Conservation (phyloP, 1,284 basidiomycete genomes). For the Coriolopsis trogii region DNA sequence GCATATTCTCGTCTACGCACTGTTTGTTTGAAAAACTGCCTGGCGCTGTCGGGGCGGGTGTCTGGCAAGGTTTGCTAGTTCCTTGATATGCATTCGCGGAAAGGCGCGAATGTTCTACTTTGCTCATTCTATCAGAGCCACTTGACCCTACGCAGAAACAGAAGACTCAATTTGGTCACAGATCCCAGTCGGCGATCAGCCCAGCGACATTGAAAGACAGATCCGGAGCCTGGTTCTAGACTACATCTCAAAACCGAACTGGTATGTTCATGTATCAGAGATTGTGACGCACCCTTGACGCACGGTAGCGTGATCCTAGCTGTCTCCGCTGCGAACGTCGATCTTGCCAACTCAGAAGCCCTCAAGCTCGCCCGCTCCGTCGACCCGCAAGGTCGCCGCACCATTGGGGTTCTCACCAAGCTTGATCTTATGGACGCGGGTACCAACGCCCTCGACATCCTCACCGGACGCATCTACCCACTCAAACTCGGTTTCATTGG, state of each 20-base stretch:
- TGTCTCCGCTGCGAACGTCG: conserved; percentile 96
- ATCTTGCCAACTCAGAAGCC: conserved; percentile 97
- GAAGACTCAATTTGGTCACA: conserved; percentile 30
- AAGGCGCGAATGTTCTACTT: no score
- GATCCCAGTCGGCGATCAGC: conserved; percentile 92
- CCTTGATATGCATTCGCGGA: no score
- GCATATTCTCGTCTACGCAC: no score
- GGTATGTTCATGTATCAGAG: conserved; percentile 49
- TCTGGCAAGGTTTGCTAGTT: no score
- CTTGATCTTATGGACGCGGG: conserved; percentile 99
- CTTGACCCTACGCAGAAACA: neutral
- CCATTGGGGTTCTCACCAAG: conserved; percentile 96
- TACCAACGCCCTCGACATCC: conserved; percentile 94
- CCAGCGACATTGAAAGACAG: conserved; percentile 95
- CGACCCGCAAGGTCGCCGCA: conserved; percentile 94
- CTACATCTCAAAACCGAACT: conserved; percentile 96
- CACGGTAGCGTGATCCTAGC: conserved; percentile 86
- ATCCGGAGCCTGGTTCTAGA: conserved; percentile 93
- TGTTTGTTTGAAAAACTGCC: no score
- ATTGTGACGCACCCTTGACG: neutral
- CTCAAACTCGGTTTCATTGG: conserved; percentile 98
- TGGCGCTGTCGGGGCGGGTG: no score
- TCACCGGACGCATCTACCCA: conserved; percentile 96
- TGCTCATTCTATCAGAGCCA: neutral
- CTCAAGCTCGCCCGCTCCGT: conserved; percentile 95